Conservation (phyloP, 2,329 filamentous ascomycete genomes). For the Pseudogymnoascus sp. region DNA sequence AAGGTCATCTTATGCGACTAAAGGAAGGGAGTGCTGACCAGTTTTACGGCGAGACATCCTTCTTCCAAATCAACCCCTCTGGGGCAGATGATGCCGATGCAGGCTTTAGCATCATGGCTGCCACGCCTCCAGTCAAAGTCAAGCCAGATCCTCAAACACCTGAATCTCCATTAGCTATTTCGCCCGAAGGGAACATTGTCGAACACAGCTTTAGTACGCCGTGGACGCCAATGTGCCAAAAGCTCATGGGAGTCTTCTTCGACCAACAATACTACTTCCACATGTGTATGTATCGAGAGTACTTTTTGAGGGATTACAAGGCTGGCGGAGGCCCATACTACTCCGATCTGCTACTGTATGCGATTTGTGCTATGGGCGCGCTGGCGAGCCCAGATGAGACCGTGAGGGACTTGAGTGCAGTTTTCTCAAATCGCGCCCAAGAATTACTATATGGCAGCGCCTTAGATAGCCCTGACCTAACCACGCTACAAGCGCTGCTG, state of each 20-base stretch:
- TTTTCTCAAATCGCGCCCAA: conserved; percentile 37
- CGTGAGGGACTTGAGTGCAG: conserved; percentile 31
- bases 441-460: conserved; percentile 37
- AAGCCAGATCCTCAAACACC: neutral
- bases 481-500: conserved; percentile 37
- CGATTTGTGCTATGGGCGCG: conserved; percentile 41
- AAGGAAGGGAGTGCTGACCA: conserved; percentile 34
- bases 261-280: conserved; percentile 40
- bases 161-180: conserved; percentile 24
- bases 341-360: conserved; percentile 40
- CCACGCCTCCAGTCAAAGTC: conserved; percentile 3
- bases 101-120: conserved; percentile 7
- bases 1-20: conserved; percentile 33
- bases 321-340: conserved; percentile 39
- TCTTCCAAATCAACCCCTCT: conserved; percentile 32
- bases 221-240: conserved; percentile 28
- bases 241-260: conserved; percentile 41
- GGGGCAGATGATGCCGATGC: conserved; percentile 11
- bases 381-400: conserved; percentile 34
- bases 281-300: conserved; percentile 44
- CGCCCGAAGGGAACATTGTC: conserved; percentile 33
- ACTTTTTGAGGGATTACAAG: conserved; percentile 42
- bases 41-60: conserved; percentile 42
- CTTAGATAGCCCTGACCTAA: conserved; percentile 39
- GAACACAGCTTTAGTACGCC: conserved; percentile 8